Evolutionary conservation across 1,284 basidiomycete species (phyloP).

Genomic region (Inonotus obliquus): DNA sequence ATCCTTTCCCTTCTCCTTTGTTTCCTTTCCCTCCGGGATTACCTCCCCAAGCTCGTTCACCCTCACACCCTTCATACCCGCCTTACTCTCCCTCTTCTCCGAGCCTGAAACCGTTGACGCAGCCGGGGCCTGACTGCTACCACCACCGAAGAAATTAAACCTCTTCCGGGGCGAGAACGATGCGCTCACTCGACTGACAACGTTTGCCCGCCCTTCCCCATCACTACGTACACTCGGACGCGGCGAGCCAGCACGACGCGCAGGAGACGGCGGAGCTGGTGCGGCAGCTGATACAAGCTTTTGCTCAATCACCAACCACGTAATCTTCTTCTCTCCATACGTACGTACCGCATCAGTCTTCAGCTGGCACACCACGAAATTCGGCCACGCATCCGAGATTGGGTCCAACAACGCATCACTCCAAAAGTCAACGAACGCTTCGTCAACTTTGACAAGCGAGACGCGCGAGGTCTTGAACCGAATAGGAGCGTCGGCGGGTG

Average conservation of each 20-base stretch:
- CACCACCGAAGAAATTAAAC: conserved; percentile 11
- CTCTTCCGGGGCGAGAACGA: conserved; percentile 14
- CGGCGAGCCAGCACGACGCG: conserved; percentile 11
- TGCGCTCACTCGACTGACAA: conserved; percentile 11
- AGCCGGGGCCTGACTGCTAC: background rate
- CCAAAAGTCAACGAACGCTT: conserved; percentile 78
- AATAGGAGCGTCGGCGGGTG: conserved; percentile 21
- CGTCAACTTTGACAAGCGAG: conserved; percentile 55
- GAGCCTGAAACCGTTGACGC: background rate
- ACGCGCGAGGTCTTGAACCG: conserved; percentile 40
- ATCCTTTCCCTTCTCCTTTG: background rate
- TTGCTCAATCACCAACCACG: conserved; percentile 66
- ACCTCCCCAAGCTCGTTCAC: conserved; percentile 15
- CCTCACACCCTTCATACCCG: background rate
- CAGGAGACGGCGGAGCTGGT: conserved; percentile 22
- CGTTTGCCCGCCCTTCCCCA: background rate
- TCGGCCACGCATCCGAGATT: conserved; percentile 55
- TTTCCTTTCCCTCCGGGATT: conserved; percentile 4
- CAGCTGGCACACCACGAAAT: conserved; percentile 63
- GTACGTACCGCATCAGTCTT: conserved; percentile 31
- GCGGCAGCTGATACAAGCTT: conserved; percentile 38
- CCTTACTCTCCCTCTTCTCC: conserved; percentile 5
- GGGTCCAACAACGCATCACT: conserved; percentile 63
- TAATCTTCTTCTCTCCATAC: conserved; percentile 33
- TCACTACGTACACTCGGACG: conserved; percentile 11